Conservation (phyloP, 2,329 filamentous ascomycete species). For the Trichophyton simii region DNA sequence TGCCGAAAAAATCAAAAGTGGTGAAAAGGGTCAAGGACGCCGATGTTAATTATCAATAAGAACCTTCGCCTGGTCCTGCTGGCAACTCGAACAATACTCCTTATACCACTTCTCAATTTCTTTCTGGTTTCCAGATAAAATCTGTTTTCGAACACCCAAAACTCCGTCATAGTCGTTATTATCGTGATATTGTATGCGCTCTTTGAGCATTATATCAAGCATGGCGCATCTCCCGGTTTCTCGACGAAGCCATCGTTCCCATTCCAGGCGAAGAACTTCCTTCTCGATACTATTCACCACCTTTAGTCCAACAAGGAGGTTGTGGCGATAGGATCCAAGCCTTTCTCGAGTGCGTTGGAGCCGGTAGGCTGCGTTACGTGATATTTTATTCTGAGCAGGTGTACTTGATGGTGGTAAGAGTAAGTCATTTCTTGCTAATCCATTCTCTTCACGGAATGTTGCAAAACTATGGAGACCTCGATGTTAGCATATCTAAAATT, state of each 20-base stretch:
- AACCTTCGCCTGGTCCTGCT: constrained; percentile 28
- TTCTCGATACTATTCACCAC: constrained; percentile 80
- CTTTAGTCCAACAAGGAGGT: constrained; percentile 78
- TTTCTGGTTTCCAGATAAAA: constrained; percentile 25
- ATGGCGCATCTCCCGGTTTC: constrained; percentile 66
- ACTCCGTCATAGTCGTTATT: constrained; percentile 16
- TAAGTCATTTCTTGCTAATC: constrained; percentile 17
- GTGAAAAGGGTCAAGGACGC: neutral
- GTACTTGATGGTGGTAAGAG: constrained; percentile 20
- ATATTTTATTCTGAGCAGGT: constrained; percentile 17
- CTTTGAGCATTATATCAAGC: constrained; percentile 37
- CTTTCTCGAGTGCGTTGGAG: constrained; percentile 70
- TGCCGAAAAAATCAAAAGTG: neutral
- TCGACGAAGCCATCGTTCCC: constrained; percentile 80
- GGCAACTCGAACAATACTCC: constrained; percentile 52
- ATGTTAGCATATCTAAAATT: neutral
- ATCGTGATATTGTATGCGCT: constrained; percentile 14
- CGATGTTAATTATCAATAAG: neutral
- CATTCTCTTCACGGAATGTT: constrained; percentile 32
- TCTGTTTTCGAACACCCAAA: constrained; percentile 20
- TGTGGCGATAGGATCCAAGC: constrained; percentile 73
- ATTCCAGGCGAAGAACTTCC: constrained; percentile 76
- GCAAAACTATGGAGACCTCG: constrained; percentile 19
- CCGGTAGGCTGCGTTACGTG: constrained; percentile 37
- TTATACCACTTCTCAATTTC: constrained; percentile 46